These are phyloP conservation scores for Starmera caribaea DNA, from an alignment of 805 yeast genomes.

Conservation along the genomic window DNA sequence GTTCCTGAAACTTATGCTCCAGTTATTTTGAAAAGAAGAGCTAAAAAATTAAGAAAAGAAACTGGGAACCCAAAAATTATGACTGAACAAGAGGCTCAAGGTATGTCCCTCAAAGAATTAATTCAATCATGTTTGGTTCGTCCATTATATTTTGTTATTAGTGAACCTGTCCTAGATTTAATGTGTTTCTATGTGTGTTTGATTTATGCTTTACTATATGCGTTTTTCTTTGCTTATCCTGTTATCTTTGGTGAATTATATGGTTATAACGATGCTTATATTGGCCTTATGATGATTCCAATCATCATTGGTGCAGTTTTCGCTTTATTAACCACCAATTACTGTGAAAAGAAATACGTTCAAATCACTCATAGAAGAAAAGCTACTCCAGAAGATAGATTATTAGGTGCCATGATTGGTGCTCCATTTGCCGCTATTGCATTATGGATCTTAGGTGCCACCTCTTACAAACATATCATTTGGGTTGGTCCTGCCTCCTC, in stretches of 20 bases:
- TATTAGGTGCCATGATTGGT: constrained; percentile 75
- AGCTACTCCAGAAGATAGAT: constrained; percentile 73
- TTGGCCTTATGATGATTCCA: constrained; percentile 86
- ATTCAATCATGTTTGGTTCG: constrained; percentile 63
- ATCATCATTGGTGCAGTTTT: constrained; percentile 77
- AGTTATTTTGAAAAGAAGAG: constrained; percentile 59
- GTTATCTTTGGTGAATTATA: constrained; percentile 74
- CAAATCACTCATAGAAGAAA: constrained; percentile 40
- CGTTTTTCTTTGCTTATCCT: constrained; percentile 93
- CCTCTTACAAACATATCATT: constrained; percentile 56
- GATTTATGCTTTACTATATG: constrained; percentile 83
- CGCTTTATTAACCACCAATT: constrained; percentile 68
- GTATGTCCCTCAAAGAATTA: constrained; percentile 59
- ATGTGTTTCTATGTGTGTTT: constrained; percentile 82
- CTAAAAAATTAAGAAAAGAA: constrained; percentile 57
- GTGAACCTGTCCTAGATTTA: constrained; percentile 80
- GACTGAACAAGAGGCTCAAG: constrained; percentile 89
- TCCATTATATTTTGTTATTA: constrained; percentile 66
- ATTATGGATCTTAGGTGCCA: constrained; percentile 72
- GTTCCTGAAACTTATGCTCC: constrained; percentile 94
- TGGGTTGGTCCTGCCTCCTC: constrained; percentile 78
- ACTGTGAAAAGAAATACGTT: constrained; percentile 55
- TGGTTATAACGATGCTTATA: constrained; percentile 64
- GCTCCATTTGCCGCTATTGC: constrained; percentile 78
- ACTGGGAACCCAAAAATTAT: constrained; percentile 78